Evolutionary conservation across 306 rosid species (phyloP).

Genomic region (Begonia masoniana): DNA sequence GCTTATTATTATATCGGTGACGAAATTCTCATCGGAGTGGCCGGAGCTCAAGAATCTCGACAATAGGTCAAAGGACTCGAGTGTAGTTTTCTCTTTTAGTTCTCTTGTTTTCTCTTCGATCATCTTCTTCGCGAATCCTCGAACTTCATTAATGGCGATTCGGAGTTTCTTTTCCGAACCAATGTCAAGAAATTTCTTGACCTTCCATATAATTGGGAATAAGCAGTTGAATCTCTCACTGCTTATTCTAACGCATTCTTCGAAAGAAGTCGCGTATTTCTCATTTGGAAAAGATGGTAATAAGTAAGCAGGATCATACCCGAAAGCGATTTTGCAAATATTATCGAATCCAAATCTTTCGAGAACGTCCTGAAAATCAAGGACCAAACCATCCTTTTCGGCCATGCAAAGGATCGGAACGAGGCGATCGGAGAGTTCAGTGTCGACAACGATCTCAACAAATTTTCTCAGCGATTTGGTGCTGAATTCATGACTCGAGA

Average conservation of each 20-base stretch:
- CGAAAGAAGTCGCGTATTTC: conserved; percentile 35
- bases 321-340: conserved; percentile 46
- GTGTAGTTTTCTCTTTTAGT: conserved; percentile 8
- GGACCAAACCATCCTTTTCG: background rate
- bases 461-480: conserved; percentile 31
- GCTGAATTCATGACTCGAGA: conserved; percentile 16
- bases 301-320: conserved; percentile 43
- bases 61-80: conserved; percentile 26
- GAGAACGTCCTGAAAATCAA: conserved; percentile 41
- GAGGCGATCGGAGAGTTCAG: conserved; percentile 32
- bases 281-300: conserved; percentile 30
- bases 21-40: conserved; percentile 33
- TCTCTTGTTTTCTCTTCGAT: conserved; percentile 30
- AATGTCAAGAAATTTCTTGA: conserved; percentile 15
- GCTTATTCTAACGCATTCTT: conserved; percentile 19
- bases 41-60: conserved; percentile 37
- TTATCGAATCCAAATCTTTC: conserved; percentile 59
- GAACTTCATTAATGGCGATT: conserved; percentile 17
- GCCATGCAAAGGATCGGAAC: conserved; percentile 28
- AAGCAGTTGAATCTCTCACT: conserved; percentile 12
- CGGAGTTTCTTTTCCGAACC: conserved; percentile 29
- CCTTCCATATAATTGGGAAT: conserved; percentile 23
- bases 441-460: conserved; percentile 37
- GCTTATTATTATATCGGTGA: conserved; percentile 60
- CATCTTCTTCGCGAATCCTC: conserved; percentile 20